Evolutionary conservation across 2,329 filamentous ascomycete genomes (phyloP).

Genomic region (Curvularia sp.): DNA sequence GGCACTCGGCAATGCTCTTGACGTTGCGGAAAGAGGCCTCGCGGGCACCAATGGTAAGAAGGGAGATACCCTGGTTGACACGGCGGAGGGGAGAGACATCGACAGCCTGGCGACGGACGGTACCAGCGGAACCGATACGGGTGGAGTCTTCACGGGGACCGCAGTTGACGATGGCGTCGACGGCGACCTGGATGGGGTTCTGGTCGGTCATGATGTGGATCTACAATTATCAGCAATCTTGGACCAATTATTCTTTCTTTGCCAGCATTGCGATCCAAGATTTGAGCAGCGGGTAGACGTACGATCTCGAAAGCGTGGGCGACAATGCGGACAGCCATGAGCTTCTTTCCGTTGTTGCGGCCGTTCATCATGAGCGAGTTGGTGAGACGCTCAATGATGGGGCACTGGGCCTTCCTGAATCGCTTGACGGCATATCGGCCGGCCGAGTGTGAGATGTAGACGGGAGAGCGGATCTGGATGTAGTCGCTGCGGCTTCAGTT

Average conservation of each 20-base stretch:
- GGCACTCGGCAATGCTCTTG: constrained; percentile 99
- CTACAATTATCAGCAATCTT: constrained; percentile 58
- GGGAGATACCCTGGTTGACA: constrained; percentile 99
- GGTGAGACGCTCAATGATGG: constrained; percentile 99
- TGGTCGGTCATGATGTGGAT: constrained; percentile 99
- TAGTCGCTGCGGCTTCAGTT: constrained; percentile 77
- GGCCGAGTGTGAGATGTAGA: constrained; percentile 99
- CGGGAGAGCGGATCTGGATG: constrained; percentile 98
- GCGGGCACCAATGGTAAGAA: constrained; percentile 98
- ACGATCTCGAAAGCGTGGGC: constrained; percentile 99
- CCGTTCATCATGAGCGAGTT: constrained; percentile 99
- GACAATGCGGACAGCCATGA: constrained; percentile 99
- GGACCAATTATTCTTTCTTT: background rate
- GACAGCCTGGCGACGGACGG: constrained; percentile 99
- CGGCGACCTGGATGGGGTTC: constrained; percentile 99
- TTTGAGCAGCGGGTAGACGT: constrained; percentile 57
- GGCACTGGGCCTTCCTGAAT: constrained; percentile 99
- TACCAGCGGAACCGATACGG: constrained; percentile 99
- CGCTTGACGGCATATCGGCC: constrained; percentile 99
- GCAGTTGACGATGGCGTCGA: constrained; percentile 99
- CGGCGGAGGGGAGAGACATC: constrained; percentile 99
- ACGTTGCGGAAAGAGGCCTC: constrained; percentile 99
- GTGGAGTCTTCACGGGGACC: constrained; percentile 99
- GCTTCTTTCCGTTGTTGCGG: constrained; percentile 99
- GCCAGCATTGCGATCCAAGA: background rate